phyloP scores from a whole-genome alignment of 2,329 filamentous ascomycete species.

The Colletotrichum cordylinicola region DNA sequence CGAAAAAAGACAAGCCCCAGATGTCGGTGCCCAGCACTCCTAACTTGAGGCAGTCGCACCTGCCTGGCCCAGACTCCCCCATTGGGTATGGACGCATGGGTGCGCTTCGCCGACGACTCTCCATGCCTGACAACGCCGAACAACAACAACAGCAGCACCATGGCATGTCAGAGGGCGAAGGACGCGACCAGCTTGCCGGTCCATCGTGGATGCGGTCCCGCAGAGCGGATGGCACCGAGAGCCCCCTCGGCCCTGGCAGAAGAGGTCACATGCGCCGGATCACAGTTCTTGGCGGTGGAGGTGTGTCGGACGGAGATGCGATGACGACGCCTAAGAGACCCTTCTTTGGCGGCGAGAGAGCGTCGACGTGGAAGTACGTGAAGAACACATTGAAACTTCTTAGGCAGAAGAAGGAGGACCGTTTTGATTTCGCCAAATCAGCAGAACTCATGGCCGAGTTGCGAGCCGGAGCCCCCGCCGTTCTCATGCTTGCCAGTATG shows the following conservation, averaged over 20 bases:
- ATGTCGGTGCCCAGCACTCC: conserved; percentile 73
- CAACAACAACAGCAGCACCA: conserved; percentile 51
- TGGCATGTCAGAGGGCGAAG: conserved; percentile 78
- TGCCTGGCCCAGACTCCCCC: conserved; percentile 46
- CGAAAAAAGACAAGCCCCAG: conserved; percentile 28
- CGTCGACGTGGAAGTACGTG: conserved; percentile 86
- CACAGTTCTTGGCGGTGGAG: conserved; percentile 70
- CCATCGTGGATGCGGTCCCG: conserved; percentile 57
- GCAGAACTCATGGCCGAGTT: conserved; percentile 96
- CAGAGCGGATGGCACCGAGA: conserved; percentile 50
- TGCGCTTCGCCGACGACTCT: conserved; percentile 65
- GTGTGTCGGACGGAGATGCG: conserved; percentile 67
- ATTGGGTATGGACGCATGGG: conserved; percentile 53
- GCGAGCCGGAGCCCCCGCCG: conserved; percentile 89
- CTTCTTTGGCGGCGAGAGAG: conserved; percentile 69
- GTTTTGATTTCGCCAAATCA: conserved; percentile 92
- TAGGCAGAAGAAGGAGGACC: conserved; percentile 83
- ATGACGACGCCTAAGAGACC: conserved; percentile 61
- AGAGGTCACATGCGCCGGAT: conserved; percentile 70
- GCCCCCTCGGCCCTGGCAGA: conserved; percentile 54
- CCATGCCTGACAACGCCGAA: conserved; percentile 66
- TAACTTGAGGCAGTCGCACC: conserved; percentile 43
- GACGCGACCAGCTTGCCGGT: conserved; percentile 65
- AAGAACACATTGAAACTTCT: conserved; percentile 86
- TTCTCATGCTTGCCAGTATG: conserved; percentile 95